Percentiles rank a stretch among this genome's conserved stretches.
Evolutionary conservation across 2,329 filamentous ascomycete genomes (phyloP).

Genomic region (Aspergillus sergii): DNA sequence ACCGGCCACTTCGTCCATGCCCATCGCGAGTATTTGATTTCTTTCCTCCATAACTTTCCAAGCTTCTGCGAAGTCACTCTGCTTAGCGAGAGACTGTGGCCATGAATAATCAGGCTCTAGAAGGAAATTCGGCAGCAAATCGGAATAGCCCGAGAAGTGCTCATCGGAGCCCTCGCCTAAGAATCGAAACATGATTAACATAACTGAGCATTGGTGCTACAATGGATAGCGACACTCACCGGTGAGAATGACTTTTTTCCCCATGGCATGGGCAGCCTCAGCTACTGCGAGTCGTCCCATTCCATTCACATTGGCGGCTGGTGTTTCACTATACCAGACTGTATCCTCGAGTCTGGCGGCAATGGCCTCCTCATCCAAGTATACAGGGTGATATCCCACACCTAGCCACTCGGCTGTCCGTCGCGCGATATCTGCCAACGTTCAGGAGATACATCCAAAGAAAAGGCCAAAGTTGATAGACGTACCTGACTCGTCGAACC

Average conservation of each 20-base stretch:
- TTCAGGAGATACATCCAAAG: neutral
- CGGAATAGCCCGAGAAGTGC: slow-evolving; percentile 56
- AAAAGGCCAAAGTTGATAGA: slow-evolving; percentile 17
- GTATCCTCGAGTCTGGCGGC: slow-evolving; percentile 48
- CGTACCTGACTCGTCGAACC: slow-evolving; percentile 54
- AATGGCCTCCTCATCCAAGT: slow-evolving; percentile 48
- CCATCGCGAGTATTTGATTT: neutral
- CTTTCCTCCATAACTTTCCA: slow-evolving; percentile 7
- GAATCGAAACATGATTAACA: neutral
- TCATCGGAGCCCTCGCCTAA: slow-evolving; percentile 56
- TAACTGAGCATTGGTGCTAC: neutral
- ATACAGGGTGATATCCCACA: slow-evolving; percentile 47
- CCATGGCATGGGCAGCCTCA: slow-evolving; percentile 46
- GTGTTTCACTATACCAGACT: slow-evolving; percentile 50
- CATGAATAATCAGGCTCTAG: slow-evolving; percentile 51
- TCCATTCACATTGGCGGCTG: slow-evolving; percentile 55
- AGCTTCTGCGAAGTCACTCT: slow-evolving; percentile 5
- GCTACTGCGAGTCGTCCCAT: slow-evolving; percentile 57
- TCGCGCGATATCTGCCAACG: slow-evolving; percentile 41
- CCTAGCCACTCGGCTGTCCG: slow-evolving; percentile 54
- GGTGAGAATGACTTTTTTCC: slow-evolving; percentile 58
- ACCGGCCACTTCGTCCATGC: slow-evolving; percentile 24
- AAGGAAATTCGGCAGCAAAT: slow-evolving; percentile 52
- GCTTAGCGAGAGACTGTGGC: slow-evolving; percentile 28
- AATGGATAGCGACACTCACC: slow-evolving; percentile 24